Base-by-base conservation (phyloP, 768 basidiomycete genomes). In the Leccinum broughii region DNA sequence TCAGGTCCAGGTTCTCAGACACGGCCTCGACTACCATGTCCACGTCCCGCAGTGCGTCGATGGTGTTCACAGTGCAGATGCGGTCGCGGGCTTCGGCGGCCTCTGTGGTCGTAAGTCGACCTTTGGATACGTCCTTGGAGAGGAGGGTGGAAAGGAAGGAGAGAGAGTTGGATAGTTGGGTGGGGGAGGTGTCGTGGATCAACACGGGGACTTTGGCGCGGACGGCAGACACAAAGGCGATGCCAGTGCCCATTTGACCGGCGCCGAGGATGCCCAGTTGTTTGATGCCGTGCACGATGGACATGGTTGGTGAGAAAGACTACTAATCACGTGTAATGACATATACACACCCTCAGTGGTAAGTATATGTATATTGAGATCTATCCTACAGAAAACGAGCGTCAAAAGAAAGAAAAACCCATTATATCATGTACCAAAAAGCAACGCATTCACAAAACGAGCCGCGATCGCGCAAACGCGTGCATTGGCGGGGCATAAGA, bases 21-120 rank as follows among this genome's bases (percentile, higher is more conserved):
- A 91, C 93, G 0, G 95, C 96, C 88, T 98, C 95, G 52, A 98
- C 80, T 49, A 93, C 91, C 84, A 98, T 88, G 69, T 96, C 94
- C 8, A 87, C 90, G 69, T 95, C 94, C 52, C 86, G 79, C 64
- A 93, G 67, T 2, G 80, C 86, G 49, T 78, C 76, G 24, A 92
- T 64, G 3, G 81, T 84, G n/a, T 81, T 79, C 4, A 92, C 83
- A 10, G 87, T 78, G 9, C 71, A 78, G 24, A 98, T 77, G 50
- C 90, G 80, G 20, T 82, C 86, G 57, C 83, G 77, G 1, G 91
- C 89, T 55, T 89, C 90, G 50, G 88, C 86, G 0, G 92, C 90
- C 10, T 91, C 84, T 32, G 84, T 81, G 35, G 79, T 74, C 1
- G 84, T 81, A 10, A 97, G 77, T 48, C 86, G 83, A 4, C 90